A percentile compares a stretch with the other conserved stretches of the same genome.
These are phyloP conservation scores for Osmanthus fragrans DNA, from an alignment of 257 asterid species.

Conservation along the genomic window DNA sequence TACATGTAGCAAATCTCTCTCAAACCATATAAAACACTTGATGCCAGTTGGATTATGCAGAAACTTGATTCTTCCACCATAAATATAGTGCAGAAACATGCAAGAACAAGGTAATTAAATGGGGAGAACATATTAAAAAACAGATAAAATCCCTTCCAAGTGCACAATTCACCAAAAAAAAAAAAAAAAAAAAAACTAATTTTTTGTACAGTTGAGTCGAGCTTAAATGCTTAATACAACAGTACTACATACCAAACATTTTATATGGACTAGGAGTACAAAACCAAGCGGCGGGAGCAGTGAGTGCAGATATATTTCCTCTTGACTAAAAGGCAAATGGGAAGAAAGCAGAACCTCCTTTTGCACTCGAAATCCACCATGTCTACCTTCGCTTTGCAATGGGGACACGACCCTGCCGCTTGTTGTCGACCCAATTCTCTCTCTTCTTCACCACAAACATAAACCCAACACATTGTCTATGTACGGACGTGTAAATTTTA, in stretches of 20 bases:
- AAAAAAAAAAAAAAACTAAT: too few species aligned
- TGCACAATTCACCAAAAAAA: not conserved
- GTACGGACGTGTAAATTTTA: not conserved
- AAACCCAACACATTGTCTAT: constrained; percentile 26
- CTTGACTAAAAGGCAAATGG: constrained; percentile 37
- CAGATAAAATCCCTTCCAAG: not conserved
- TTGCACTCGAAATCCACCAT: constrained; percentile 34
- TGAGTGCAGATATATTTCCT: constrained; percentile 30
- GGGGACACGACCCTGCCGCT: constrained; percentile 34
- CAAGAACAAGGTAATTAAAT: too few species aligned
- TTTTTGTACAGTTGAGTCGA: too few species aligned
- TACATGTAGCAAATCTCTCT: too few species aligned
- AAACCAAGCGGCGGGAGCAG: constrained; percentile 31
- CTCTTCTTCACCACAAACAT: constrained; percentile 38
- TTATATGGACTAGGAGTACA: constrained; percentile 5
- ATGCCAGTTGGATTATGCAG: not conserved
- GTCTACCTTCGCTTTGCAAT: constrained; percentile 37
- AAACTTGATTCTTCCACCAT: too few species aligned
- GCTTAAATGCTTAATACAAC: not conserved
- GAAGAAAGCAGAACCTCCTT: constrained; percentile 31
- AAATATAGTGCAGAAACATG: not conserved
- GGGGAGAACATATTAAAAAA: too few species aligned
- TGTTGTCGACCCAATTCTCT: constrained; percentile 27
- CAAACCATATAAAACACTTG: too few species aligned
- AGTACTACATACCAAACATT: not conserved